Evolutionary conservation across 805 yeast genomes (phyloP).

Genomic region (Starmerella vitae): DNA sequence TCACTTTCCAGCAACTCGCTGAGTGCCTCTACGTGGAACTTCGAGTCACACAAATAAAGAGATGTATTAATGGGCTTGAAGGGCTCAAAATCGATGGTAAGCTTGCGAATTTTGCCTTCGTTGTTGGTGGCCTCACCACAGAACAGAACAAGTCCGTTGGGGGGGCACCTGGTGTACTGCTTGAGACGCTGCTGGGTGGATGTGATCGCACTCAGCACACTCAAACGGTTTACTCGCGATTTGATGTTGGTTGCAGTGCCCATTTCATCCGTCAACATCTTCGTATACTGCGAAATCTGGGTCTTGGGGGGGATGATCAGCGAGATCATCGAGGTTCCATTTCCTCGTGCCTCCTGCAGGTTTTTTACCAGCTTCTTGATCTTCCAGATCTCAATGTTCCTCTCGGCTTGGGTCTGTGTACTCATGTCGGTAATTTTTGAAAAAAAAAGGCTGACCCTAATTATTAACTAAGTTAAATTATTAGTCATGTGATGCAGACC

Average conservation of each 20-base stretch:
- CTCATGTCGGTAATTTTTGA: conserved; percentile 8
- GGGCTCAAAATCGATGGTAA: conserved; percentile 95
- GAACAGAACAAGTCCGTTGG: conserved; percentile 87
- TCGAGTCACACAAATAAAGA: conserved; percentile 87
- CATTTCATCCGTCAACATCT: conserved; percentile 93
- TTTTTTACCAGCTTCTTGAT: conserved; percentile 84
- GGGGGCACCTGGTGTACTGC: conserved; percentile 77
- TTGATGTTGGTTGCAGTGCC: conserved; percentile 98
- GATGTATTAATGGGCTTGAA: conserved; percentile 99
- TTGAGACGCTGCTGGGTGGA: conserved; percentile 95
- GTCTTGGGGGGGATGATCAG: conserved; percentile 91
- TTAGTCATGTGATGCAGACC: neutral
- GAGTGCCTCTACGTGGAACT: conserved; percentile 94
- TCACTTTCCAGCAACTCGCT: conserved; percentile 89
- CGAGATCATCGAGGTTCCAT: conserved; percentile 98
- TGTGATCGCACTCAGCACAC: conserved; percentile 92
- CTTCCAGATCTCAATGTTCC: conserved; percentile 98
- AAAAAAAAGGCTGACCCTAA: conserved; percentile 1
- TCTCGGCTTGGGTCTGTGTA: conserved; percentile 60
- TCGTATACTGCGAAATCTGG: conserved; percentile 75
- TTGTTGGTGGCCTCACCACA: conserved; percentile 97
- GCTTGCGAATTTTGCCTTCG: conserved; percentile 94
- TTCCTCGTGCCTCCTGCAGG: conserved; percentile 86
- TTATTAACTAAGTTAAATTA: no score
- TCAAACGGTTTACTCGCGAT: conserved; percentile 90